These are phyloP conservation scores for Macroventuria anomochaeta DNA, from an alignment of 2,329 filamentous ascomycete species.

Conservation along the genomic window DNA sequence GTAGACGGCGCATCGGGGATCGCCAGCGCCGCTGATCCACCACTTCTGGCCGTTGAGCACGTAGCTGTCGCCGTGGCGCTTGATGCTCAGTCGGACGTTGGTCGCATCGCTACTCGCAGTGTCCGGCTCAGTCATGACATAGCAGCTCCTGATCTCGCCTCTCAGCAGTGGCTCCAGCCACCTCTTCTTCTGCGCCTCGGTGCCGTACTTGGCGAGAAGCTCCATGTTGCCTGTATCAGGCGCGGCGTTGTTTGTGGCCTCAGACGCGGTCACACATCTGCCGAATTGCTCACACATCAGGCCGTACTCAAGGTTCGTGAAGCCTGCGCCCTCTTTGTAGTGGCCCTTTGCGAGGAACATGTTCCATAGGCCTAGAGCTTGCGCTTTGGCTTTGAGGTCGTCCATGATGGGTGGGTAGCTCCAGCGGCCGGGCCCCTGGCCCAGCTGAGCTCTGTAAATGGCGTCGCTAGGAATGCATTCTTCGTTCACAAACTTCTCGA, in stretches of 20 bases:
- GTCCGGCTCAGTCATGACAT: conserved; percentile 89
- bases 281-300: conserved; percentile 94
- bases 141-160: conserved; percentile 82
- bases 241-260: conserved; percentile 73
- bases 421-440: conserved; percentile 81
- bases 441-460: conserved; percentile 63
- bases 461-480: conserved; percentile 78
- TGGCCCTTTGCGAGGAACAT: conserved; percentile 93
- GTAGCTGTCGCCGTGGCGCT: conserved; percentile 80
- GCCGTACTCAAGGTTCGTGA: conserved; percentile 80
- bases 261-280: conserved; percentile 71
- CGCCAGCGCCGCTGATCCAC: conserved; percentile 95
- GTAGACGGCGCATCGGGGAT: conserved; percentile 87
- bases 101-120: conserved; percentile 86
- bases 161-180: conserved; percentile 83
- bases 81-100: conserved; percentile 84
- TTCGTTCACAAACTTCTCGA: conserved; percentile 93
- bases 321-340: conserved; percentile 91
- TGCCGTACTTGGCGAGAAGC: conserved; percentile 86
- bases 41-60: conserved; percentile 96
- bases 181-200: conserved; percentile 77
- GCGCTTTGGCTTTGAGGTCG: conserved; percentile 82
- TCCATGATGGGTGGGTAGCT: conserved; percentile 82
- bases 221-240: conserved; percentile 96
- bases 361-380: conserved; percentile 87